Evolutionary conservation across 2,329 filamentous ascomycete species (phyloP).

Genomic region (Fusarium sp.): DNA sequence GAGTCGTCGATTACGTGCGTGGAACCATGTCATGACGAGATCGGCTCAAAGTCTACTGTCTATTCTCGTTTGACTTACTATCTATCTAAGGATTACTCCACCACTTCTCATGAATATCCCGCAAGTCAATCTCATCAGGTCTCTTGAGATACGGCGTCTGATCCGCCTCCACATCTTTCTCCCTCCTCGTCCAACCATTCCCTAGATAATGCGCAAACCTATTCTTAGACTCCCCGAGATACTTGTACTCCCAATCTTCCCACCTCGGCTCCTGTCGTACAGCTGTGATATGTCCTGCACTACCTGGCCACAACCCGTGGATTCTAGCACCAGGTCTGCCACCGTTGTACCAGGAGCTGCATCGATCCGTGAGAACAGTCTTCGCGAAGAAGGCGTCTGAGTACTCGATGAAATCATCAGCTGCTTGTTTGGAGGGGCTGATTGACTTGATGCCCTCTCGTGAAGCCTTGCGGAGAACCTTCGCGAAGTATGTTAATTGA

Average conservation of each 20-base stretch:
- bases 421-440: conserved; percentile 64
- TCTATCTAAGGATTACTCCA: conserved; percentile 57
- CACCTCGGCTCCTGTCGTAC: conserved; percentile 65
- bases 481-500: conserved; percentile 72
- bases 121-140: conserved; percentile 67
- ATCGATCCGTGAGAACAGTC: conserved; percentile 69
- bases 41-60: background rate
- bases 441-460: conserved; percentile 74
- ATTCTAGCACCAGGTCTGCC: conserved; percentile 70
- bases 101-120: conserved; percentile 75
- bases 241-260: conserved; percentile 66
- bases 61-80: background rate
- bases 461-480: conserved; percentile 73
- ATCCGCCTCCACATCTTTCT: conserved; percentile 66
- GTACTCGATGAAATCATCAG: conserved; percentile 73
- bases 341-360: conserved; percentile 79
- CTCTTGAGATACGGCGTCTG: conserved; percentile 71
- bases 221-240: conserved; percentile 57
- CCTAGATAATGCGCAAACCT: conserved; percentile 73
- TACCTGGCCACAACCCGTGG: conserved; percentile 77
- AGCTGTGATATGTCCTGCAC: conserved; percentile 69
- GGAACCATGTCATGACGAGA: conserved; percentile 20
- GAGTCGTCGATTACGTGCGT: conserved; percentile 33
- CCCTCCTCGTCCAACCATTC: conserved; percentile 72
- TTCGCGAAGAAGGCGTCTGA: conserved; percentile 65